Conservation (phyloP, 495 filamentous ascomycete species). For the Xylaria venustula region DNA sequence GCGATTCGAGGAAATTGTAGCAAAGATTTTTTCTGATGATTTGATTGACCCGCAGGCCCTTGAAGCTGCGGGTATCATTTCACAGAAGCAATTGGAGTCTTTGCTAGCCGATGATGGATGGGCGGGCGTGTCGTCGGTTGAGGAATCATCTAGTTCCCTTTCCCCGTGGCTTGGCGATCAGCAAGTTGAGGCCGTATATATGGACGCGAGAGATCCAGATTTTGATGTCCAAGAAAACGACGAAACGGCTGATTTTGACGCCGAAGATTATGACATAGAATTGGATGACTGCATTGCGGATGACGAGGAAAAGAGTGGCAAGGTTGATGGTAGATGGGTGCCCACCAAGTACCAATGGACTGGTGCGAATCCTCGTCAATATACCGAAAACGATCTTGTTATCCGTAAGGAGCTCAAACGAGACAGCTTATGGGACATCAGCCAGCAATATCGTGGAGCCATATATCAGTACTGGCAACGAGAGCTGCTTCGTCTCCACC, state of each 20-base stretch:
- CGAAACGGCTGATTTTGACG: constrained; percentile 22
- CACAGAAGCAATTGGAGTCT: constrained; percentile 57
- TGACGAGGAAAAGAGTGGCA: constrained; percentile 38
- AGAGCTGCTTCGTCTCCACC: constrained; percentile 25
- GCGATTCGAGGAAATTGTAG: constrained; percentile 44
- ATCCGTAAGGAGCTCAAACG: constrained; percentile 23
- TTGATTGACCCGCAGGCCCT: constrained; percentile 50
- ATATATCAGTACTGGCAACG: constrained; percentile 43
- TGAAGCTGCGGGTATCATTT: constrained; percentile 56
- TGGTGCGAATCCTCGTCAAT: constrained; percentile 23
- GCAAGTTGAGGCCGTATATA: constrained; percentile 25
- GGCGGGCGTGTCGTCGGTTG: constrained; percentile 36
- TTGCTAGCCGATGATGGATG: constrained; percentile 55
- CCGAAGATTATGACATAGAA: constrained; percentile 32
- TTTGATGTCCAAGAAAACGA: constrained; percentile 32
- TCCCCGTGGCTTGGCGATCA: constrained; percentile 61
- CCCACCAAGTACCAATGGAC: constrained; percentile 37
- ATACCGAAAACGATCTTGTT: constrained; percentile 14
- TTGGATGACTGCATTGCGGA: constrained; percentile 37
- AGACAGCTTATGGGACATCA: constrained; percentile 34
- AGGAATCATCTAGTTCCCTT: constrained; percentile 48
- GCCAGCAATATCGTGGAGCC: constrained; percentile 30
- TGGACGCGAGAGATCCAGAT: constrained; percentile 31
- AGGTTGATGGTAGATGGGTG: constrained; percentile 34
- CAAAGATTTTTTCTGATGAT: constrained; percentile 48